Evolutionary conservation across 305 asterid species (phyloP).

Genomic region (Rubia peregrina): DNA sequence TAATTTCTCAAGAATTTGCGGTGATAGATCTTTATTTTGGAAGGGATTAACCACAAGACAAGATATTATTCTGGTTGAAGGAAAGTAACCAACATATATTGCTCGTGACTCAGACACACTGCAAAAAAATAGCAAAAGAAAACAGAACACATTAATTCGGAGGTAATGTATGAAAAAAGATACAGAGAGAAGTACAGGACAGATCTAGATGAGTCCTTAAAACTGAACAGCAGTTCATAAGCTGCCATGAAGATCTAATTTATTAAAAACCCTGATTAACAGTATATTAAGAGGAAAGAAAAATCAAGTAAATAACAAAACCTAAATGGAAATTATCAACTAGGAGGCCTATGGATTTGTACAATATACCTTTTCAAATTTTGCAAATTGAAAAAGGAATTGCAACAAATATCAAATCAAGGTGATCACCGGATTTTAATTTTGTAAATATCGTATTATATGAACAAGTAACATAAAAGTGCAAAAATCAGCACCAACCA

Average conservation of each 20-base stretch:
- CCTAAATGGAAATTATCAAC: background rate
- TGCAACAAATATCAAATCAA: background rate
- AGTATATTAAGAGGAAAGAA: background rate
- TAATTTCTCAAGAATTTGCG: constrained; percentile 83
- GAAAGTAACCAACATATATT: constrained; percentile 75
- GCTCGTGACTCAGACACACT: constrained; percentile 89
- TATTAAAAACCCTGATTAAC: background rate
- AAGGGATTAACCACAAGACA: constrained; percentile 87
- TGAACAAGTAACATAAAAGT: background rate
- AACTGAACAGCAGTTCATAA: background rate
- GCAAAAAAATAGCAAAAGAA: constrained; percentile 25
- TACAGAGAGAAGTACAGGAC: background rate
- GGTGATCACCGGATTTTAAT: background rate
- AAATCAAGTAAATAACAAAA: background rate
- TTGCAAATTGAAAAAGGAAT: background rate
- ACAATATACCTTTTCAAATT: background rate
- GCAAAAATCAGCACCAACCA: background rate
- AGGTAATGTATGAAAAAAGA: background rate
- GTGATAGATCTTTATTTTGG: constrained; percentile 81
- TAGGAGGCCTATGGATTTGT: background rate
- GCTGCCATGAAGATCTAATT: background rate
- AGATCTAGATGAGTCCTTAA: background rate
- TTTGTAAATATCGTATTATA: background rate
- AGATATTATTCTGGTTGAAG: constrained; percentile 60
- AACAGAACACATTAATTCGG: background rate